phyloP scores from a whole-genome alignment of 2,329 filamentous ascomycete species.

The Epichloe elymi region DNA sequence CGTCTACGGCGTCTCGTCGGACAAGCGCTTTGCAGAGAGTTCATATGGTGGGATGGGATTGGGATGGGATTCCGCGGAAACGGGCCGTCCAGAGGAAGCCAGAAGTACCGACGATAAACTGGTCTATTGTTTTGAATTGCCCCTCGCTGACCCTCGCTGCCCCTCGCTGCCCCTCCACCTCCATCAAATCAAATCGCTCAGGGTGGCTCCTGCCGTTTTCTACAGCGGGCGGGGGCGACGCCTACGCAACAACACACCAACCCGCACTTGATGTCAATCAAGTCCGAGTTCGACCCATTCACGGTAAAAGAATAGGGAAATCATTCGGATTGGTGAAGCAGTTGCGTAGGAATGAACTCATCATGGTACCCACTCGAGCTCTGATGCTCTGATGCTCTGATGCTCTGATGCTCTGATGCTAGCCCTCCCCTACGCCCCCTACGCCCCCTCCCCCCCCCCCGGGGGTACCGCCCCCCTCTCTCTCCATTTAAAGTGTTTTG shows the following conservation, averaged over 20 bases:
- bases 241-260: background rate
- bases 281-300: background rate
- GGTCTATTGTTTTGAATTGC: background rate
- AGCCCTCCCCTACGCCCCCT: background rate
- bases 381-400: background rate
- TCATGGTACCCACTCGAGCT: constrained; percentile 5
- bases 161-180: background rate
- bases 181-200: background rate
- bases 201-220: background rate
- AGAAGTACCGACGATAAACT: too few species aligned
- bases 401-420: background rate
- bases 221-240: background rate
- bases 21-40: too few species aligned
- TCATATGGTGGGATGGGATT: too few species aligned
- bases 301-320: background rate
- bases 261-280: background rate
- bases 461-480: background rate
- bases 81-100: too few species aligned
- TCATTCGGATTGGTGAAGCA: background rate
- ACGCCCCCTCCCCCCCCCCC: background rate
- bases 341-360: constrained; percentile 1
- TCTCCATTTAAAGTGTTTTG: background rate
- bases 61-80: too few species aligned
- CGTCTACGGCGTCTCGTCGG: too few species aligned
- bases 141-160: background rate